Evolutionary conservation across 2,329 filamentous ascomycete species (phyloP).

Genomic region (Cladosporium oxysporum): DNA sequence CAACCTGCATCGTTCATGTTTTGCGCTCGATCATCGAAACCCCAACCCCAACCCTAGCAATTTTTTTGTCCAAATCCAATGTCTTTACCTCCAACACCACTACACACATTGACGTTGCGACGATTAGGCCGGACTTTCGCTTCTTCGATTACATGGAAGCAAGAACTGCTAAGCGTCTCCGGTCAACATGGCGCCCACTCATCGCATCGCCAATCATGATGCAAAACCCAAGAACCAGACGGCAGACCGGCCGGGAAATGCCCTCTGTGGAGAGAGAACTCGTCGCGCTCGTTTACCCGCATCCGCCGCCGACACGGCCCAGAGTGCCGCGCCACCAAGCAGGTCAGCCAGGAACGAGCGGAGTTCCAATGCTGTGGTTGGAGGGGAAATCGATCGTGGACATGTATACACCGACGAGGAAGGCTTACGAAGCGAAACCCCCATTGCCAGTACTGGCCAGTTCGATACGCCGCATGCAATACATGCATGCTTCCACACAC

Average conservation of each 20-base stretch:
- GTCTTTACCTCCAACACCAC: not conserved
- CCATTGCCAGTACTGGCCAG: not conserved
- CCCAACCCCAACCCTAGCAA: not conserved
- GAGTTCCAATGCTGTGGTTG: not conserved
- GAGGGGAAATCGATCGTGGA: not conserved
- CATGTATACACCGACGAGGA: not conserved
- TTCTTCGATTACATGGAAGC: not conserved
- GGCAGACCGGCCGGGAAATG: conserved; percentile 6
- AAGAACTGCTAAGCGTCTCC: not conserved
- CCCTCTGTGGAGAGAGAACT: not conserved
- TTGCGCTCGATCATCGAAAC: not conserved
- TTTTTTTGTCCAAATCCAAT: not conserved
- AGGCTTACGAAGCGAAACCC: not conserved
- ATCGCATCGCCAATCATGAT: not conserved
- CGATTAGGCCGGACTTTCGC: not conserved
- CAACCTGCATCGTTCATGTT: not conserved
- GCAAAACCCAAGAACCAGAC: not conserved
- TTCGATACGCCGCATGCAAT: not conserved
- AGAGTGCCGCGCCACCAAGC: conserved; percentile 4
- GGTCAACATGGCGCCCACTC: not conserved
- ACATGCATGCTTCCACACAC: not conserved
- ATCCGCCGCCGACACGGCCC: conserved; percentile 11
- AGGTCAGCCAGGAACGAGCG: not conserved
- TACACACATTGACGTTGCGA: not conserved
- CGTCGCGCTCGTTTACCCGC: not conserved